phyloP scores from a whole-genome alignment of 345 rosid species.

The Melaleuca alternifolia region DNA sequence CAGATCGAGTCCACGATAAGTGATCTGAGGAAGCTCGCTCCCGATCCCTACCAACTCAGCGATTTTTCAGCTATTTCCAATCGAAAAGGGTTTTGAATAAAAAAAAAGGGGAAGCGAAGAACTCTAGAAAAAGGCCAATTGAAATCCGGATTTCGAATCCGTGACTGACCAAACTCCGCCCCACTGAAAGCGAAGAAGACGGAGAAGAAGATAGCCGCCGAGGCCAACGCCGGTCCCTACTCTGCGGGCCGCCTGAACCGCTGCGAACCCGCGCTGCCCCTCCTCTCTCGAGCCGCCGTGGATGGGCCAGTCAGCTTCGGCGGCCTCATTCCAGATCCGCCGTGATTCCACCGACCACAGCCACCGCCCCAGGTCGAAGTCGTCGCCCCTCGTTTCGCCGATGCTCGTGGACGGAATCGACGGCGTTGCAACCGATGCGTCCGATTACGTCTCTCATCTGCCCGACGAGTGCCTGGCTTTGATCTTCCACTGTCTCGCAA shows the following conservation, averaged over 20 bases:
- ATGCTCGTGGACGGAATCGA: slow-evolving; percentile 18
- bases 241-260: neutral
- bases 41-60: neutral
- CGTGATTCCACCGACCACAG: slow-evolving; percentile 18
- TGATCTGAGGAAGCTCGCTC: neutral
- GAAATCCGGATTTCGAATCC: slow-evolving; percentile 33
- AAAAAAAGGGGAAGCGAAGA: neutral
- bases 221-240: neutral
- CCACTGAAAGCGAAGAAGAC: neutral
- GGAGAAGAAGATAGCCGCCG: neutral
- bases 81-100: neutral
- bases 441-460: slow-evolving; percentile 45
- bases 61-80: neutral
- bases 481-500: slow-evolving; percentile 55
- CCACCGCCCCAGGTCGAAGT: slow-evolving; percentile 15
- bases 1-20: neutral
- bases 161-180: slow-evolving; percentile 6
- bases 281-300: slow-evolving; percentile 5
- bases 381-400: slow-evolving; percentile 14
- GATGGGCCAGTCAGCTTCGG: slow-evolving; percentile 79
- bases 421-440: slow-evolving; percentile 1
- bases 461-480: slow-evolving; percentile 84
- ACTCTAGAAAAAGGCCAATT: slow-evolving; percentile 12
- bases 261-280: neutral
- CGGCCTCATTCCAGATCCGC: slow-evolving; percentile 33